Evolutionary conservation across 352 stramenopile species (phyloP), one percentile per base, ranked within the genome.

Genomic region (Elongisporangium anandrum): DNA sequence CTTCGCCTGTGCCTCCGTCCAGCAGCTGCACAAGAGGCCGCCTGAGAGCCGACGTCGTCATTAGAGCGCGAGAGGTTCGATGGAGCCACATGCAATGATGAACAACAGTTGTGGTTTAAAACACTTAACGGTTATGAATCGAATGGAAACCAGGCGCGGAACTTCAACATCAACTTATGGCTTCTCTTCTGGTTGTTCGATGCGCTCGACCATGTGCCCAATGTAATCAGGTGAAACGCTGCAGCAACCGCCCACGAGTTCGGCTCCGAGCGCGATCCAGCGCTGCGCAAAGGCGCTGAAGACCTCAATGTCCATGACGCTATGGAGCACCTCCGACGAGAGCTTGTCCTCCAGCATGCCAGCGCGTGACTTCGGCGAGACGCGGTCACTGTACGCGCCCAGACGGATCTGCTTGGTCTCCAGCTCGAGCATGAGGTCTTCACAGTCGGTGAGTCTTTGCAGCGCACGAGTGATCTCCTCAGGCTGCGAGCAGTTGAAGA

Each of bases 401-500:
- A 96, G 59, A 4, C 63, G 69, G 21, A 88, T 72, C 2, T 66
- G 52, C 21, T 73, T 67, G 29, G 66, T 62, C 29, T 65, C 61
- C 23, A 90, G 54, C 58, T 69, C 54, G 12, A 64, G 54, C 53
- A 65, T 50, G 6, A 82, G 21, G 1, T 55, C 62, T 45, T 75
- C 66, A 21, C 63, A 54, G 10, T 76, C 59, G 19, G 63, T 56
- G 41, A 97, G 72, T 16, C 70, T 54, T 38, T 77, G 62, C 5
- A 98, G 63, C n/a, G 79, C 84, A 71, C 86, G 90, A 6, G 79
- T 81, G 21, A 98, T 96, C 45, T 91, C 75, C 74, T 98, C 93
- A 0, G 93, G 93, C 51, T 97, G 87, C 56, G 75, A 92, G 63
- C 89, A 98, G 67, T 97, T 97, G 62, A 98, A 97, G 15, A 98